These are phyloP conservation scores for Myxozyma sirexii DNA, from an alignment of 805 yeast species.

Conservation along the genomic window DNA sequence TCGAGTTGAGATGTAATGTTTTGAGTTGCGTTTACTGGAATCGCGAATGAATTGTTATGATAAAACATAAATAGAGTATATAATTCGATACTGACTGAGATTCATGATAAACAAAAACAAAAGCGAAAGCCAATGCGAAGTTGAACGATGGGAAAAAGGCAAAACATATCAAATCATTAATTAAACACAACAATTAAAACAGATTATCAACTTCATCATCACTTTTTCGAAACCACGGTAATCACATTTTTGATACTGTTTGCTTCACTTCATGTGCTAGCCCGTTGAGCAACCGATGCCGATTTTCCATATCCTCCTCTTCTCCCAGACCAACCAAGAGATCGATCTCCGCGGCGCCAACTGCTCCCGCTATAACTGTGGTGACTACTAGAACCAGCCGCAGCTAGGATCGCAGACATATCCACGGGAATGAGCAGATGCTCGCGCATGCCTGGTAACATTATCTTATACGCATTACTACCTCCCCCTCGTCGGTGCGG, in stretches of 20 bases:
- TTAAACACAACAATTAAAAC: too few species aligned
- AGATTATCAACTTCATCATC: too few species aligned
- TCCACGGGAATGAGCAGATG: constrained; percentile 26
- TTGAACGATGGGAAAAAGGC: too few species aligned
- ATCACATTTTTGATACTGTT: too few species aligned
- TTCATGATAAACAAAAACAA: too few species aligned
- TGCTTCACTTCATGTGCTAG: not conserved
- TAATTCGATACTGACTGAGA: too few species aligned
- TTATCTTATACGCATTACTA: constrained; percentile 28
- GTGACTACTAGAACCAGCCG: not conserved
- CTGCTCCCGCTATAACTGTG: constrained; percentile 1
- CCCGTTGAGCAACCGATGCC: not conserved
- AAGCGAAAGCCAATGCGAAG: too few species aligned
- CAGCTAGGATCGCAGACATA: constrained; percentile 5
- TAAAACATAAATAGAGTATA: too few species aligned
- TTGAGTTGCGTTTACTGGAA: too few species aligned
- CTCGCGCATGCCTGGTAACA: constrained; percentile 30
- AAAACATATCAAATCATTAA: too few species aligned
- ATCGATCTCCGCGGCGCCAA: not conserved
- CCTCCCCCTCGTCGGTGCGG: constrained; percentile 30
- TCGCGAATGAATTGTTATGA: too few species aligned
- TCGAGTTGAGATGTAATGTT: too few species aligned
- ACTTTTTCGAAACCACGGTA: not conserved
- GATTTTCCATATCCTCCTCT: constrained; percentile 9
- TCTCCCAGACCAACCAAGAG: not conserved